Conservation (phyloP, 805 yeast species). For the Candida ponderosae region DNA sequence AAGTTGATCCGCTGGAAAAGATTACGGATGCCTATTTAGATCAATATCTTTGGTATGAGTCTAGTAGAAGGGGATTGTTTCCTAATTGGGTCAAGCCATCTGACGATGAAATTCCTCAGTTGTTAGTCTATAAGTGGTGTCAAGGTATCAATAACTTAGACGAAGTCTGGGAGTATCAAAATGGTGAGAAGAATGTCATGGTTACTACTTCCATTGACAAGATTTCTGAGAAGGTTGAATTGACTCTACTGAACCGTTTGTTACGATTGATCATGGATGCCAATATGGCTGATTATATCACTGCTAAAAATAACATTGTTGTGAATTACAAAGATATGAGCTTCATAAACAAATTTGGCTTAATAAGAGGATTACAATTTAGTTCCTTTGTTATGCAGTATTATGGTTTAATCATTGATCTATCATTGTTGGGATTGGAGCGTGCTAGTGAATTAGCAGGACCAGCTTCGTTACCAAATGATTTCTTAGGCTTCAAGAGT, state of each 20-base stretch:
- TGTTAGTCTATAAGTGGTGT: slow-evolving; percentile 88
- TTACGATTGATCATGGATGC: slow-evolving; percentile 79
- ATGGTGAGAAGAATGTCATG: slow-evolving; percentile 78
- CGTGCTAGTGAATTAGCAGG: slow-evolving; percentile 89
- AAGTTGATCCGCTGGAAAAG: slow-evolving; percentile 87
- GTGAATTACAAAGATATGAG: slow-evolving; percentile 91
- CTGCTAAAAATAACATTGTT: slow-evolving; percentile 81
- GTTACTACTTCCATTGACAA: slow-evolving; percentile 68
- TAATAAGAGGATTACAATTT: slow-evolving; percentile 83
- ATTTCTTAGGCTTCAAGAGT: slow-evolving; percentile 66
- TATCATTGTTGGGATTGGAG: slow-evolving; percentile 75
- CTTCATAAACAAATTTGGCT: slow-evolving; percentile 82
- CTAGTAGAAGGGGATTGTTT: slow-evolving; percentile 76
- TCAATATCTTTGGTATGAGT: slow-evolving; percentile 95
- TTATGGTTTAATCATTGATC: slow-evolving; percentile 80
- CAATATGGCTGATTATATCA: slow-evolving; percentile 88
- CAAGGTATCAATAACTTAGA: slow-evolving; percentile 79
- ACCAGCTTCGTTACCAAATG: slow-evolving; percentile 59
- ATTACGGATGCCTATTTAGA: slow-evolving; percentile 94
- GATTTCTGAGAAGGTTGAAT: slow-evolving; percentile 78
- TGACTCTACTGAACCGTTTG: slow-evolving; percentile 77
- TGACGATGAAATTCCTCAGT: slow-evolving; percentile 89
- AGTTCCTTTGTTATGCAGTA: slow-evolving; percentile 85
- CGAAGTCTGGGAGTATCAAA: slow-evolving; percentile 68
- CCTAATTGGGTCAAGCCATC: slow-evolving; percentile 97